phyloP scores from a whole-genome alignment of 1,139 yeast genomes.

The Hemisphaericaspora xylofermentans region DNA sequence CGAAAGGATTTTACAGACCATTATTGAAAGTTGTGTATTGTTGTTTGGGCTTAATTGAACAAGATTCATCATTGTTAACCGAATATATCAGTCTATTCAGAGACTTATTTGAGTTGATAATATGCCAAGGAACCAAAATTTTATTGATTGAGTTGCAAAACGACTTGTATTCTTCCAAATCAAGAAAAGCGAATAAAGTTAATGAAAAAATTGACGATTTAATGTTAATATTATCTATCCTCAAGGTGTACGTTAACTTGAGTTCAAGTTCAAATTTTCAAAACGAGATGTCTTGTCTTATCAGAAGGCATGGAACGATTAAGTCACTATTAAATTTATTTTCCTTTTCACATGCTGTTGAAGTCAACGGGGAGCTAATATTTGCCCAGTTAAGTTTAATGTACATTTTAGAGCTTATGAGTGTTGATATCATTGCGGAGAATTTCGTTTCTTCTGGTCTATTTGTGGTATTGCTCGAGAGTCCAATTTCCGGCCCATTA shows the following conservation, averaged over 20 bases:
- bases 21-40: slow-evolving; percentile 58
- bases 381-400: slow-evolving; percentile 74
- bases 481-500: slow-evolving; percentile 66
- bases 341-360: slow-evolving; percentile 64
- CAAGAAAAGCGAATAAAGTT: slow-evolving; percentile 29
- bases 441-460: slow-evolving; percentile 64
- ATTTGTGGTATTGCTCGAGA: slow-evolving; percentile 68
- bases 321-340: slow-evolving; percentile 64
- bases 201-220: slow-evolving; percentile 62
- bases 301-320: slow-evolving; percentile 61
- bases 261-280: slow-evolving; percentile 52
- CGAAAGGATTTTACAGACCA: slow-evolving; percentile 53
- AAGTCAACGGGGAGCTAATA: slow-evolving; percentile 60
- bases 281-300: slow-evolving; percentile 49
- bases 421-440: slow-evolving; percentile 64
- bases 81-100: slow-evolving; percentile 52
- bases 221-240: slow-evolving; percentile 58
- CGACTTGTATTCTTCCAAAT: slow-evolving; percentile 44
- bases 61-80: slow-evolving; percentile 41
- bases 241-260: slow-evolving; percentile 55
- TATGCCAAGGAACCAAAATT: slow-evolving; percentile 57
- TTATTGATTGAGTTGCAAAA: slow-evolving; percentile 59
- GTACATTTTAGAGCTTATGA: slow-evolving; percentile 68
- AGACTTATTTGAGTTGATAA: slow-evolving; percentile 56
- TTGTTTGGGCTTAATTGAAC: slow-evolving; percentile 43